These are phyloP conservation scores for Neonectria coccinea DNA, from an alignment of 2,329 filamentous ascomycete species.

Conservation along the genomic window DNA sequence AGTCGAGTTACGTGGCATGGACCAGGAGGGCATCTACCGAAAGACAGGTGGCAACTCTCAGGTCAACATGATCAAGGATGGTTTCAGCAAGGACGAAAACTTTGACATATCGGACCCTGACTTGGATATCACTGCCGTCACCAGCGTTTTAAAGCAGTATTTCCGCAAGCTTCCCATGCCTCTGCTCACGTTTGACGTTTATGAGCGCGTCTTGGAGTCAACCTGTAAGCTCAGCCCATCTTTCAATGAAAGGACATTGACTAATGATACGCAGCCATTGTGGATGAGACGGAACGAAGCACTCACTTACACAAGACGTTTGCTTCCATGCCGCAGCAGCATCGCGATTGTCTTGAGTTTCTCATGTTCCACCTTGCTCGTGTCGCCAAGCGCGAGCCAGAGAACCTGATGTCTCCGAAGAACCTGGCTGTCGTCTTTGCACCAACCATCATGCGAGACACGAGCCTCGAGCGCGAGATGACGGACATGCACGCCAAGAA, in stretches of 20 bases:
- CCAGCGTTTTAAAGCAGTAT: slow-evolving; percentile 96
- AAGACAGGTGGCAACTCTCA: slow-evolving; percentile 95
- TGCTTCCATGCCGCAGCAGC: slow-evolving; percentile 81
- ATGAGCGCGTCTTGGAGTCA: slow-evolving; percentile 88
- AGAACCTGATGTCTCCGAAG: slow-evolving; percentile 96
- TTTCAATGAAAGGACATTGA: slow-evolving; percentile 10
- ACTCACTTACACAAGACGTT: slow-evolving; percentile 79
- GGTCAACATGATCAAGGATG: slow-evolving; percentile 89
- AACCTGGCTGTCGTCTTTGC: slow-evolving; percentile 98
- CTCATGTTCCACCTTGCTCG: slow-evolving; percentile 92
- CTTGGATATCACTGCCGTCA: slow-evolving; percentile 95
- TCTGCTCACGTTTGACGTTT: slow-evolving; percentile 91
- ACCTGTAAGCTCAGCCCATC: slow-evolving; percentile 65
- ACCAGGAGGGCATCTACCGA: slow-evolving; percentile 96
- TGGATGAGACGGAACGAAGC: slow-evolving; percentile 75
- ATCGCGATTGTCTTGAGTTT: slow-evolving; percentile 92
- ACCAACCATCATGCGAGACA: slow-evolving; percentile 94
- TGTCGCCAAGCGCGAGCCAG: slow-evolving; percentile 83
- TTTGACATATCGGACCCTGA: slow-evolving; percentile 94
- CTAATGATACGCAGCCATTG: slow-evolving; percentile 64
- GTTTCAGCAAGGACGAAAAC: slow-evolving; percentile 87
- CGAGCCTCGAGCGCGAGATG: slow-evolving; percentile 92
- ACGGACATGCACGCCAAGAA: slow-evolving; percentile 96
- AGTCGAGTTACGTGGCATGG: slow-evolving; percentile 95
- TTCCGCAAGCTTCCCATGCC: slow-evolving; percentile 93